A percentile compares a stretch with the other conserved stretches of the same genome.
phyloP scores from a whole-genome alignment of 2,329 filamentous ascomycete genomes.

The Fusarium coicis region DNA sequence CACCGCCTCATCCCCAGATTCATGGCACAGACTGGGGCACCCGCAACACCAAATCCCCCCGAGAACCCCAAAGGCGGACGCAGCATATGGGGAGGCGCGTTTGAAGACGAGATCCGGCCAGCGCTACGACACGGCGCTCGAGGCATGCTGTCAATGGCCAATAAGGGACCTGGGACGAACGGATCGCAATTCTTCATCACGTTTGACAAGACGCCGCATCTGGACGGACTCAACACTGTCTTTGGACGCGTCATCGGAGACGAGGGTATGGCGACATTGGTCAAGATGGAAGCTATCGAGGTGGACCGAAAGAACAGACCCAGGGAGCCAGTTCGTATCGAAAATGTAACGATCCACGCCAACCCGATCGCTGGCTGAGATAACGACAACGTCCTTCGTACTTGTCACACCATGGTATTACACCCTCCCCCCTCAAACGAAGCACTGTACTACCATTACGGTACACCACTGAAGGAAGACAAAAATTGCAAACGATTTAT shows the following conservation, averaged over 20 bases:
- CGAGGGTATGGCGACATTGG: slow-evolving; percentile 71
- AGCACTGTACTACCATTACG: not conserved
- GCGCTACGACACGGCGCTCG: slow-evolving; percentile 74
- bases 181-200: slow-evolving; percentile 85
- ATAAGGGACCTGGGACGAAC: slow-evolving; percentile 79
- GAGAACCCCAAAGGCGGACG: slow-evolving; percentile 74
- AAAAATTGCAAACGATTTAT: not conserved
- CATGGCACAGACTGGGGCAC: slow-evolving; percentile 82
- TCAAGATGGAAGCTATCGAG: slow-evolving; percentile 75
- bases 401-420: not conserved
- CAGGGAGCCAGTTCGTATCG: slow-evolving; percentile 72
- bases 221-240: slow-evolving; percentile 86
- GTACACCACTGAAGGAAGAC: not conserved
- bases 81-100: slow-evolving; percentile 78
- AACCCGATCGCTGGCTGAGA: slow-evolving; percentile 76
- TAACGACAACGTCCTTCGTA: not conserved
- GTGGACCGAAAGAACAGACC: slow-evolving; percentile 84
- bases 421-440: not conserved
- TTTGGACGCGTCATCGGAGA: slow-evolving; percentile 80
- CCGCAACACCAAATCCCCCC: slow-evolving; percentile 60
- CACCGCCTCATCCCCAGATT: slow-evolving; percentile 84
- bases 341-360: slow-evolving; percentile 78
- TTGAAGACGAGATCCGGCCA: slow-evolving; percentile 84
- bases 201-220: slow-evolving; percentile 80
- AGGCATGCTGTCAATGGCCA: slow-evolving; percentile 81